Conservation (phyloP, 176 grass and related monocot genomes). For the Pontederia paniculata region DNA sequence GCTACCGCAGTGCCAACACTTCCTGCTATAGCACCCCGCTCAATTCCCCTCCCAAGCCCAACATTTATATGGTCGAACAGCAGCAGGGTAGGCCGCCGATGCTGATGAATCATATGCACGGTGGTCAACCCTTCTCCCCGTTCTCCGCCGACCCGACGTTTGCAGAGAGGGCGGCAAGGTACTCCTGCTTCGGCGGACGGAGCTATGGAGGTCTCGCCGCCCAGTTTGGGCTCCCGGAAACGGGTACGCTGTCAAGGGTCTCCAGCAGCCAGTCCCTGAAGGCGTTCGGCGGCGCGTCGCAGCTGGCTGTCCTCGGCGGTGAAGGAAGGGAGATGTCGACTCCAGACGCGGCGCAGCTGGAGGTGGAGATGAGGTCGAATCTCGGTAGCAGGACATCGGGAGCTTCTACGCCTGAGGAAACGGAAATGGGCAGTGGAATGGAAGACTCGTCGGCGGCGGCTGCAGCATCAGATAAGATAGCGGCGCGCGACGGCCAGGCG, state of each 20-base stretch:
- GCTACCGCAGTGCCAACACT: slow-evolving; percentile 23
- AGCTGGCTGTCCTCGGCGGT: too few species aligned
- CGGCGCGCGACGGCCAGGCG: neutral
- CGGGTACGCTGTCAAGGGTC: slow-evolving; percentile 29
- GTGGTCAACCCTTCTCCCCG: neutral
- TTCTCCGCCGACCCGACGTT: slow-evolving; percentile 3
- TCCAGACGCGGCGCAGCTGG: neutral
- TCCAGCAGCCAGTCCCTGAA: slow-evolving; percentile 45
- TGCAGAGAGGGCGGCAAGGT: slow-evolving; percentile 4
- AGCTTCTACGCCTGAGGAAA: neutral
- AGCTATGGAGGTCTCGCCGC: neutral
- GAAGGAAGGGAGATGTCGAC: too few species aligned
- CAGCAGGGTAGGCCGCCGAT: neutral
- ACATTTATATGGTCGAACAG: slow-evolving; percentile 2
- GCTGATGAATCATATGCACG: neutral
- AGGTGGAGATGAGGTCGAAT: slow-evolving; percentile 1
- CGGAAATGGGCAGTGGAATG: slow-evolving; percentile 11
- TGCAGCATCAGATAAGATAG: too few species aligned
- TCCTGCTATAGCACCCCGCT: slow-evolving; percentile 57
- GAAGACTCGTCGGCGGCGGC: neutral
- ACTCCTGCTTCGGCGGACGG: slow-evolving; percentile 12
- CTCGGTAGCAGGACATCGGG: neutral
- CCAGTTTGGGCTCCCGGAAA: neutral
- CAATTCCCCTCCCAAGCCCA: slow-evolving; percentile 38
- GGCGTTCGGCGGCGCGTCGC: neutral